Base-by-base conservation (phyloP, 306 rosid genomes). In the Myrica gale region DNA sequence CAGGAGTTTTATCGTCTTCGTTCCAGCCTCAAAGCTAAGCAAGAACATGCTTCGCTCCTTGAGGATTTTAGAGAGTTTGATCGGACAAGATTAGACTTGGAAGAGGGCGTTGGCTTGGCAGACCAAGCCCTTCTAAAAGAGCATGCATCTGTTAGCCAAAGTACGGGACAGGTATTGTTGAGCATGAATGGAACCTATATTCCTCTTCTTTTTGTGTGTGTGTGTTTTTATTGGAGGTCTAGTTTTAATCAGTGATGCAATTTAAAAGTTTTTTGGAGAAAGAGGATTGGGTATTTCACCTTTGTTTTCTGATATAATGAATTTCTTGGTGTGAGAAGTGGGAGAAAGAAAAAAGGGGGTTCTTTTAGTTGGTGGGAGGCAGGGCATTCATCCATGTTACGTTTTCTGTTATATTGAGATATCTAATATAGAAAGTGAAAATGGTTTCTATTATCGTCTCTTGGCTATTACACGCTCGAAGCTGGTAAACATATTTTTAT, bases 1-100 rank as follows among this genome's bases (percentile, higher is more conserved):
- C 97, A 96, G 99, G 99, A 96, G 79, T 96, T 96, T 85, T 85
- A 88, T 86, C 96, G 98, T 73, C 99, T 90, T 57, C 96, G 97
- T 55, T 87, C 96, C 70, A 85, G 96, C 85, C 96, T 89, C 48
- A 79, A 82, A 82, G 96, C 98, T 71, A 92, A 92, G 90, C 87
- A 88, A 81, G 98, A 96, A 54, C 99, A 90, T 51, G 98, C 99
- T 82, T 96, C 97, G 48, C 97, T 96, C 39, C 88, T 96, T 52
- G 99, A 96, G 17, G 98, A 92, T 86, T 96, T 96, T 78, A 96
- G 90, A 82, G 98, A 96, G 83, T 96, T 96, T 71, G 99, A 96
- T 87, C 88, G 98, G 23, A 77, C 99, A 78, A 86, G 94, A 83
- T 84, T 90, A 76, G 99, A 96, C 77, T 82, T 96, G 84, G 99